phyloP scores from a whole-genome alignment of 768 basidiomycete species.

The Kondoa subrosea region DNA sequence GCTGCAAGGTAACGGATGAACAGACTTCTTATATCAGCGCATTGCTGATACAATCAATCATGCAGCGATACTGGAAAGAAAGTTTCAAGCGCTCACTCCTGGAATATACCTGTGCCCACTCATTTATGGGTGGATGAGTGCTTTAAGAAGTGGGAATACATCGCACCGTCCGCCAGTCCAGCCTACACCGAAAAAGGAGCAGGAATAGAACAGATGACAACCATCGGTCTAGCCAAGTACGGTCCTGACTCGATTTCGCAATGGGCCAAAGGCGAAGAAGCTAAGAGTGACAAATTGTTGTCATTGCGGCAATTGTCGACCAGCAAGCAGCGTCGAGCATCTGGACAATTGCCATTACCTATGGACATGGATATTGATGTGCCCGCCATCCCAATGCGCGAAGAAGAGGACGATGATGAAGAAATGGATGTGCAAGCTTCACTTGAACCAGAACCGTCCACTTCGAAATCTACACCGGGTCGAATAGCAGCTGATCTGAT shows the following conservation, averaged over 20 bases:
- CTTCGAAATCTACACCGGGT: background rate
- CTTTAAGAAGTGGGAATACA: conserved; percentile 47
- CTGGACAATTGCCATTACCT: background rate
- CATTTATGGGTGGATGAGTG: conserved; percentile 87
- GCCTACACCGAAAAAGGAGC: conserved; percentile 17
- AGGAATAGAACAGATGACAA: conserved; percentile 22
- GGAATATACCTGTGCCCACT: conserved; percentile 75
- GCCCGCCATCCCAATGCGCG: background rate
- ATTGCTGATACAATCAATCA: conserved; percentile 22
- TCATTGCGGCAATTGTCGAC: conserved; percentile 8
- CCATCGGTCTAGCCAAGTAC: conserved; percentile 14
- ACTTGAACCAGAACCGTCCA: background rate
- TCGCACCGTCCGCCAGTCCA: background rate
- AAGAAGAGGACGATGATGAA: background rate
- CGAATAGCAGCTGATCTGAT: background rate
- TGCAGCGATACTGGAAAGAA: conserved; percentile 39
- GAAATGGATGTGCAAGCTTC: background rate
- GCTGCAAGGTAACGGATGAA: conserved; percentile 49
- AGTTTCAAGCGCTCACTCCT: conserved; percentile 52
- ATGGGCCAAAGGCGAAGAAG: conserved; percentile 24
- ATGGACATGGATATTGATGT: background rate
- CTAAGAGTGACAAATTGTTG: conserved; percentile 5
- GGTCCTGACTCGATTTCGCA: conserved; percentile 16
- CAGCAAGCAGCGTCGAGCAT: conserved; percentile 1
- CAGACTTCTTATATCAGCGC: background rate